These are phyloP conservation scores for Phytopythium sindhum DNA, from an alignment of 352 stramenopile species.

Conservation along the genomic window DNA sequence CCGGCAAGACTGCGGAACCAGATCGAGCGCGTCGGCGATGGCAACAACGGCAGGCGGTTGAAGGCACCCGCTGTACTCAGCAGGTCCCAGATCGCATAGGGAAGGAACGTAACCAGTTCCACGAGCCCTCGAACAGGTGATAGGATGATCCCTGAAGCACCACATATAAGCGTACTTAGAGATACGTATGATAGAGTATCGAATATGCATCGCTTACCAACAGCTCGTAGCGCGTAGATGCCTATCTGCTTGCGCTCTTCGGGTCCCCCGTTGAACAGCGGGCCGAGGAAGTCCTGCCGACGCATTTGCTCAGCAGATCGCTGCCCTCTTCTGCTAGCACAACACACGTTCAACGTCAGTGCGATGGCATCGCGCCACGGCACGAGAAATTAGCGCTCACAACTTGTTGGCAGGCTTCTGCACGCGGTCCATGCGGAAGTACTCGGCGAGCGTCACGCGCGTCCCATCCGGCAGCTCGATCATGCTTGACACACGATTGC, in stretches of 20 bases:
- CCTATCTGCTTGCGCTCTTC: slow-evolving; percentile 55
- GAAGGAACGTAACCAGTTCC: slow-evolving; percentile 50
- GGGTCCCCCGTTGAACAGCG: slow-evolving; percentile 56
- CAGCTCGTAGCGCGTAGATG: slow-evolving; percentile 42
- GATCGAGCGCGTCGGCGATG: slow-evolving; percentile 22
- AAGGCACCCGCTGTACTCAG: slow-evolving; percentile 30
- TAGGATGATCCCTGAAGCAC: slow-evolving; percentile 36
- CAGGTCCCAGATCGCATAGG: slow-evolving; percentile 38
- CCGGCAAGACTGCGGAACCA: slow-evolving; percentile 64
- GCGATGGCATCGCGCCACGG: background rate
- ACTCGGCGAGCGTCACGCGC: slow-evolving; percentile 51
- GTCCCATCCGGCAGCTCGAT: slow-evolving; percentile 64
- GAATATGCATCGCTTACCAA: slow-evolving; percentile 28
- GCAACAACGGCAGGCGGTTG: slow-evolving; percentile 31
- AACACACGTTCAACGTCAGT: background rate
- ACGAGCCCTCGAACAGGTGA: slow-evolving; percentile 50
- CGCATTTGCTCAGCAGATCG: slow-evolving; percentile 50
- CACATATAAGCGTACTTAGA: background rate
- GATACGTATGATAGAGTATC: background rate
- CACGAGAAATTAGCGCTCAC: slow-evolving; percentile 17
- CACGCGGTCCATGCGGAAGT: slow-evolving; percentile 49
- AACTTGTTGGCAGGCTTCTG: slow-evolving; percentile 43
- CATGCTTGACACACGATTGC: slow-evolving; percentile 32
- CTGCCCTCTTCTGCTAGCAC: slow-evolving; percentile 22
- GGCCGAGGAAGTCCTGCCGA: slow-evolving; percentile 53